Base-by-base conservation (phyloP, 257 asterid species). In the Gentiana macrophylla region DNA sequence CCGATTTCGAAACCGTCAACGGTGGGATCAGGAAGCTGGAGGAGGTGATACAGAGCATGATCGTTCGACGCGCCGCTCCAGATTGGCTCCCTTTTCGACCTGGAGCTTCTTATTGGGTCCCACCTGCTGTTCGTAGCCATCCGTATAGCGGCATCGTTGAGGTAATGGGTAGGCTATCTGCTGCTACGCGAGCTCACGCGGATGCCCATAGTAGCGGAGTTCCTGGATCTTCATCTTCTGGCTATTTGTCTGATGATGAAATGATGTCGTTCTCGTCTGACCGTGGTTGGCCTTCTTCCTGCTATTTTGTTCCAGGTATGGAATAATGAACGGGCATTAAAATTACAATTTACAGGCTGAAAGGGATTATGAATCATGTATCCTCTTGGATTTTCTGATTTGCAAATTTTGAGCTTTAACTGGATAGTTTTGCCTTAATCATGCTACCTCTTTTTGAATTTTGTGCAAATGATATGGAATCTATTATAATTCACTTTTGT, bases 81-180 rank as follows among this genome's bases (percentile, higher is more conserved):
- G 80, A 74, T 74, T 74, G 80, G 76, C 50, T 74, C 3, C 76
- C 76, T 8, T 74, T 74, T 37, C 55, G 69, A 5, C 80, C 80
- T 1, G 80, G 80, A 1, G 67, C 63, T 15, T 77, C 82, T 6
- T 77, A 63, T 55, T 73, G 74, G 74, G 78, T 77, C 62, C 82
- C 79, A n/a, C 79, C 72, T n/a, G 52, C 56, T 4, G 53, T 13
- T 35, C 52, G 2, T 47, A 56, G 12, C 41, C 62, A 38, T n/a
- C 65, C 62, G 4, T 52, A 38, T 11, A 47, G 32, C 1, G 72
- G 69, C 9, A 37, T 77, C 1, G 56, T 70, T 12, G 70, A 77
- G 52, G 74, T 72, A 32, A 51, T 76, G 6, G 70, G 77, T 32
- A 62, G 49, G 9, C n/a, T 72, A 50, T 62, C 79, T 0, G 3